Conservation (phyloP, 495 filamentous ascomycete genomes). For the Pyronema omphalodes region DNA sequence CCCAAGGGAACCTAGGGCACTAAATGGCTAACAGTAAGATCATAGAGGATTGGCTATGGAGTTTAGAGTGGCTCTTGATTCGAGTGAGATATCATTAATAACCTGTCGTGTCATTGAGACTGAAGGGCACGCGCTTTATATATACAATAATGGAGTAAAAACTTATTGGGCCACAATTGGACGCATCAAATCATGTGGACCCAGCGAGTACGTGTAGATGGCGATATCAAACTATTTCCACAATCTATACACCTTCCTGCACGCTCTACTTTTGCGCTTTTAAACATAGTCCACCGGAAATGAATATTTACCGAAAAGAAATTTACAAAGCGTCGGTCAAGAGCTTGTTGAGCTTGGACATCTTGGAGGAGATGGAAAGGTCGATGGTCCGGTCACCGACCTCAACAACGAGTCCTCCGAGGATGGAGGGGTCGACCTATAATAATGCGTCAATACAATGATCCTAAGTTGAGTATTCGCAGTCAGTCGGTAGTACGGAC, state of each 20-base stretch:
- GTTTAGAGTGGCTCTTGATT: too few species aligned
- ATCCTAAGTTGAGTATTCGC: neutral
- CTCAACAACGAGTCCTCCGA: conserved; percentile 87
- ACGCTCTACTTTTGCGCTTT: neutral
- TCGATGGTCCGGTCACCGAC: conserved; percentile 97
- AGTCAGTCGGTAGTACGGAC: conserved; percentile 31
- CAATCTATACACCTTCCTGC: conserved; percentile 1
- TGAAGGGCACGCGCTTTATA: too few species aligned
- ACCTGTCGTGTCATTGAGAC: too few species aligned
- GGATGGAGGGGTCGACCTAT: conserved; percentile 81
- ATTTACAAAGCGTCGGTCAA: conserved; percentile 88
- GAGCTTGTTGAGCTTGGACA: conserved; percentile 98
- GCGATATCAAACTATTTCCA: conserved; percentile 3
- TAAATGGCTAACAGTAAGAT: too few species aligned
- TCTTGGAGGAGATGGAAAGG: conserved; percentile 82
- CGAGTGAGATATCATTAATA: too few species aligned
- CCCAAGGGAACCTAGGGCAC: too few species aligned
- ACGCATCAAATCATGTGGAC: conserved; percentile 2
- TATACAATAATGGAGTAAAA: too few species aligned
- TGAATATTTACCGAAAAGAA: neutral
- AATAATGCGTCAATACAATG: neutral
- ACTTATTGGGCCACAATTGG: too few species aligned
- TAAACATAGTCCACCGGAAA: neutral
- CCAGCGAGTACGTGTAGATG: conserved; percentile 20
- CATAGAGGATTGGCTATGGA: too few species aligned